These are phyloP conservation scores for Coniosporium apollinis DNA, from an alignment of 495 filamentous ascomycete species.

Conservation along the genomic window DNA sequence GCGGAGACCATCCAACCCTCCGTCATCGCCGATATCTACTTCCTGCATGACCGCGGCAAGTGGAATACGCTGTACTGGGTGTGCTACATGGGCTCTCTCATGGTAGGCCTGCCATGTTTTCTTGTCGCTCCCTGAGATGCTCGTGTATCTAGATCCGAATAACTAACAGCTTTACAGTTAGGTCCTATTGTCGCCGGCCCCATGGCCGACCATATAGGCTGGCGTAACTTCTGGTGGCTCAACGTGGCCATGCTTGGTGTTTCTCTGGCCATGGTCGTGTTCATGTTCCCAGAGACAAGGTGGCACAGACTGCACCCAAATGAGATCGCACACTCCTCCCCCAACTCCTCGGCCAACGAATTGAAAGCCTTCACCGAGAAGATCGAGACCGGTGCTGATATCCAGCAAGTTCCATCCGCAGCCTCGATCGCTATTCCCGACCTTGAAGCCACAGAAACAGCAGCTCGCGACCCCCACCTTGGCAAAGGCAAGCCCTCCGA, in stretches of 20 bases:
- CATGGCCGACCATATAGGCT: slow-evolving; percentile 39
- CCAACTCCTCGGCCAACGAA: not conserved
- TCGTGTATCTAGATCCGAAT: not conserved
- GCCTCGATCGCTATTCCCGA: slow-evolving; percentile 12
- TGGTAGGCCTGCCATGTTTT: slow-evolving; percentile 15
- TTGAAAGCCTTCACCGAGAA: slow-evolving; percentile 4
- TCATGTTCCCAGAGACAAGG: slow-evolving; percentile 44
- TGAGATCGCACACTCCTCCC: slow-evolving; percentile 11
- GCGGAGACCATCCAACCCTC: slow-evolving; percentile 43
- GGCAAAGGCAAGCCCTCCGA: slow-evolving; percentile 35
- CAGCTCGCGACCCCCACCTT: slow-evolving; percentile 22
- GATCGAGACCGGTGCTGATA: not conserved
- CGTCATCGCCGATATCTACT: slow-evolving; percentile 50
- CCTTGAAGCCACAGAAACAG: slow-evolving; percentile 15
- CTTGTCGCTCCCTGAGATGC: not conserved
- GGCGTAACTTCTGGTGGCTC: slow-evolving; percentile 42
- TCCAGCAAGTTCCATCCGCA: slow-evolving; percentile 5
- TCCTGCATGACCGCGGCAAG: slow-evolving; percentile 47
- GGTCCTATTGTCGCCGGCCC: slow-evolving; percentile 42
- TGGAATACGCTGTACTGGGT: slow-evolving; percentile 52
- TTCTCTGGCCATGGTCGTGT: slow-evolving; percentile 31
- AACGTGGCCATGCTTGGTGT: slow-evolving; percentile 33
- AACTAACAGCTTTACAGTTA: slow-evolving; percentile 11
- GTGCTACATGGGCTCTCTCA: slow-evolving; percentile 29
- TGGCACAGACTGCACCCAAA: slow-evolving; percentile 31